phyloP scores from a whole-genome alignment of 2,329 filamentous ascomycete genomes.

The Arthrocladium fulminans region DNA sequence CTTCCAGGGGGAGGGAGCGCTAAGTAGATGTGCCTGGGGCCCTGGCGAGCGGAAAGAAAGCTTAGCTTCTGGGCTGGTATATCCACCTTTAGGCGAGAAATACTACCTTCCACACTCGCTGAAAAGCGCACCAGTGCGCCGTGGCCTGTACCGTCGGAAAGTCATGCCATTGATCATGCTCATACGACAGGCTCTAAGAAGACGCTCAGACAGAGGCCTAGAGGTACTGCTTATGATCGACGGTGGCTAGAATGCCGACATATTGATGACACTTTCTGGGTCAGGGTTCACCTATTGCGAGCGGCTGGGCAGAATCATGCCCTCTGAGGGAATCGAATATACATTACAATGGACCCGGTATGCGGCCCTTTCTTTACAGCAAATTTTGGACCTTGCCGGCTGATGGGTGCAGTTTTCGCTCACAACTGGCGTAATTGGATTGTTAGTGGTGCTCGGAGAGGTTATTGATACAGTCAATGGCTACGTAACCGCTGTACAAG shows the following conservation, averaged over 20 bases:
- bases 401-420: conserved; percentile 14
- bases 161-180: no score
- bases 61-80: not conserved
- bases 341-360: conserved; percentile 3
- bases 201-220: no score
- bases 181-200: no score
- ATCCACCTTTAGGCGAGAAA: not conserved
- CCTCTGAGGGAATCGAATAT: no score
- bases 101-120: not conserved
- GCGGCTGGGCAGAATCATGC: no score
- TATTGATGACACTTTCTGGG: no score
- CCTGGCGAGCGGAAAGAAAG: not conserved
- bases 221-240: no score
- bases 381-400: not conserved
- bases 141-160: no score
- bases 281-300: no score
- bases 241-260: no score
- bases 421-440: conserved; percentile 19
- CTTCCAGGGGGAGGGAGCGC: not conserved
- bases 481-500: conserved; percentile 19
- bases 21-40: not conserved
- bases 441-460: conserved; percentile 17
- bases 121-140: not conserved
- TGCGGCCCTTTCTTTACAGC: not conserved
- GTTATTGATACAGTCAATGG: conserved; percentile 14